Evolutionary conservation across 805 yeast genomes (phyloP), one percentile per base, ranked within the genome.

Genomic region (Cyberlindnera amylophila): DNA sequence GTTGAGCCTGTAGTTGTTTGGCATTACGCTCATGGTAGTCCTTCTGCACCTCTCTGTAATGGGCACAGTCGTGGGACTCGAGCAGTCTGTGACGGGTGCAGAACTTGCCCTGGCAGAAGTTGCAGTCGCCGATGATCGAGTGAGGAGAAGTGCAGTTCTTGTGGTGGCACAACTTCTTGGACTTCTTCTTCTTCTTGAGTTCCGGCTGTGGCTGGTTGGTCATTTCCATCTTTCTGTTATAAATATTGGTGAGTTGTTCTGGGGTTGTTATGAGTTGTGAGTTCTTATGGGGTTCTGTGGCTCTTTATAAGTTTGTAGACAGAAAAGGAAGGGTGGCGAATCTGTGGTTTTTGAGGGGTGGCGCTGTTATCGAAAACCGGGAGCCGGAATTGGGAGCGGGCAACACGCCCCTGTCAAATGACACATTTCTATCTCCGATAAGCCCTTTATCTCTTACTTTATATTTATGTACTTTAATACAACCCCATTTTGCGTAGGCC

Each of bases 51-150:
- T 59, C 67, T 53, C 76, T 79, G 47, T 80, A 71, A 19, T 81
- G 84, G 34, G 69, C 69, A 55, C 86, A 80, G 46, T 65, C 55
- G 58, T 80, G 86, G 52, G 76, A 75, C 59, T 80, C 86, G 49
- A 80, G 62, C 44, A 80, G 63, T 42, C 86, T 66, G 64, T 80
- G 86, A 53, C 75, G 77, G 11, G 85, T 79, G 53, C 86, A 80
- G 54, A 75, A 80, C 59, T 77, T 77, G 42, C 82, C 82, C 42
- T 70, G 69, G 58, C 86, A 80, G 54, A 75, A 78, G 36, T 71
- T 67, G 53, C 86, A 80, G 51, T 77, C 81, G 19, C 86, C 86
- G 36, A 80, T 15, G 77, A 79, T 34, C 66, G 64, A 28, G 75
- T 67, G 47, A 57, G 61, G 52, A 4, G 52, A 46, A 1, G 57